Base-by-base conservation (phyloP, 225 moss, liverwort and hornwort genomes). In the Pseudoscleropodium purum region DNA sequence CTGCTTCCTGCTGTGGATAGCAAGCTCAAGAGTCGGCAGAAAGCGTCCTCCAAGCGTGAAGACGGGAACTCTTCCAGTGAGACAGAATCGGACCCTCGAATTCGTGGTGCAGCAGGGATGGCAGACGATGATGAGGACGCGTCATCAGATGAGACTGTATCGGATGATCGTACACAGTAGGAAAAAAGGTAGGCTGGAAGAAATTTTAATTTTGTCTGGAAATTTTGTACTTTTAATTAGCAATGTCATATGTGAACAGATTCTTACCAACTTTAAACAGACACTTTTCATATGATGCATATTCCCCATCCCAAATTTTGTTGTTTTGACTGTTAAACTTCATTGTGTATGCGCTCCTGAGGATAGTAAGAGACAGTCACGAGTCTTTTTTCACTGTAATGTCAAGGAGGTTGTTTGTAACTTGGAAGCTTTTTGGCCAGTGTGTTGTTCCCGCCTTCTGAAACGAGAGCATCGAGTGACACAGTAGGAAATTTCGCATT, bases 121-220 rank as follows among this genome's bases (percentile, higher is more conserved):
- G 93, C 90, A 27, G 93, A 94, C 21, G 91, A 96, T 13, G 94
- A 94, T 74, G 96, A 93, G 57, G 99, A 97, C 88, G 97, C 95
- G 7, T 99, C 99, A 7, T 99, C 99, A 41, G 99, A 99, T 69
- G 99, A 99, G 90, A 99, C 97, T 20, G 95, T 99, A 60, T 99
- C 99, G 31, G 99, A 99, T 86, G 97, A 97, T 86, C 97, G 97
- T 10, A 98, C 98, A 39, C 94, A 96, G 88, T 98, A 94, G 89
- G 37, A 45, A 17, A 41, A n/a, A 41, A 13, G 52, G 62, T 30
- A 82, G 88, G 88, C n/a, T 52, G 63, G 26, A 21, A 23, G 62
- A 31, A 61, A 51, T 65, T 83, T 76, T 79, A 83, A 82, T 93
- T 94, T 93, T 87, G 91, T 91, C 84, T 90, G 90, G 82, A 86